Evolutionary conservation across 1,284 basidiomycete species (phyloP), one percentile per base, ranked within the genome.

Genomic region (Tilletia indica): DNA sequence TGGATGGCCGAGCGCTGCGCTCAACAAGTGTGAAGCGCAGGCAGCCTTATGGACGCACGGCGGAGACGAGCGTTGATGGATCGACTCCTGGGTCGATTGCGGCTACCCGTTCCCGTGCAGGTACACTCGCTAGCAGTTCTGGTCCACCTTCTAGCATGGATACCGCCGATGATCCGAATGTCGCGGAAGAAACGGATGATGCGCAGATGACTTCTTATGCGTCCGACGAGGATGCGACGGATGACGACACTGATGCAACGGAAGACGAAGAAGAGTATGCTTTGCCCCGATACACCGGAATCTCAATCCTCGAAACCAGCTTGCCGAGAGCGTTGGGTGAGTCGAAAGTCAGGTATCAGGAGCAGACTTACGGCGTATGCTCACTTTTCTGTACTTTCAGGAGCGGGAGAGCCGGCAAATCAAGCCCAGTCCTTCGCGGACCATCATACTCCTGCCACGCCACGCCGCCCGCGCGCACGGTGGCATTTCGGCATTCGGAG

Each of bases 401-500:
- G 21, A n/a, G 19, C 51, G n/a, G 51, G 19, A 19, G 51, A 54
- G 8, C 6, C 51, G 51, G 51, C 11, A 54, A 19, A 54, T 12
- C 61, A 64, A 34, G 61, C 61, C 11, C 61, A 64, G 36, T 64
- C 61, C 9, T 64, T 64, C 36, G 61, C 61, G 9, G 61, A 64
- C n/a, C 61, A 64, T 19, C 61, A 64, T n/a, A 64, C 61, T 9
- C 61, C 61, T 12, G 61, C 61, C 31, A 64, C 61, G 6, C 69
- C 66, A 38, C 70, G 21, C 16, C 63, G 42, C 48, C 70, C 76
- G 9, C 73, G 80, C 34, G 79, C 91, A 91, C 82, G 80, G 16
- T 99, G 97, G 97, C 97, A 99, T 85, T 99, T 98, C 83, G 96
- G 97, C 4, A 99, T 99, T 61, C 89, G 96, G 48, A 94, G 93